Evolutionary conservation across 192 early-diverging fungal species (phyloP).

Genomic region (Chytriomyces sp.): DNA sequence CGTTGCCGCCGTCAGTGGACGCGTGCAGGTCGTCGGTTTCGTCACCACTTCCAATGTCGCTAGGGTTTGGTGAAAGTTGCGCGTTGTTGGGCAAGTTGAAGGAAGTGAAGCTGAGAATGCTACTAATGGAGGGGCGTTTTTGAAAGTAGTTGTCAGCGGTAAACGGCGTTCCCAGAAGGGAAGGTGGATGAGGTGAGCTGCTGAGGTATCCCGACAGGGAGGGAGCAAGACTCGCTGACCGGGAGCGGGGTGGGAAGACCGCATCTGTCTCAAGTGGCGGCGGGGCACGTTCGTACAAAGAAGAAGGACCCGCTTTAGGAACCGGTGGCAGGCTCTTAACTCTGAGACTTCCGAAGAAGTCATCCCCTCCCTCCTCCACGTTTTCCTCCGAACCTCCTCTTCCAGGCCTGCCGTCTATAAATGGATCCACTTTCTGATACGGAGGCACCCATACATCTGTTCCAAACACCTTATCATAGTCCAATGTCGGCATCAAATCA

Average conservation of each 20-base stretch:
- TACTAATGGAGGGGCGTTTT: conserved; percentile 23
- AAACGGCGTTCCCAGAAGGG: neutral
- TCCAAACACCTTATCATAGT: conserved; percentile 58
- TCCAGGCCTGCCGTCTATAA: conserved; percentile 20
- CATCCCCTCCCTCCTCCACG: conserved; percentile 7
- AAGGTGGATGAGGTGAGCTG: too few species aligned
- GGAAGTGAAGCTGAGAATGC: conserved; percentile 9
- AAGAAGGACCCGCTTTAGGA: too few species aligned
- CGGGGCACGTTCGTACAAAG: too few species aligned
- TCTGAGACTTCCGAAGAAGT: conserved; percentile 11
- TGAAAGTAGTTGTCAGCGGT: conserved; percentile 23
- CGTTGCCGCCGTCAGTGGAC: too few species aligned
- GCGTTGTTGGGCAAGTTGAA: neutral
- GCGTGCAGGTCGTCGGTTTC: neutral
- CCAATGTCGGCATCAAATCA: conserved; percentile 48
- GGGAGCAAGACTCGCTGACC: too few species aligned
- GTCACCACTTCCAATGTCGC: too few species aligned
- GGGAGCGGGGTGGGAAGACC: too few species aligned
- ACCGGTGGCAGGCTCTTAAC: too few species aligned
- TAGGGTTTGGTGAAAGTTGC: neutral
- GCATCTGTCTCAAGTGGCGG: too few species aligned
- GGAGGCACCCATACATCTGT: conserved; percentile 51
- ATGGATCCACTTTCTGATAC: conserved; percentile 37
- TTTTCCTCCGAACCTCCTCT: neutral
- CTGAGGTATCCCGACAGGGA: too few species aligned